phyloP scores from a whole-genome alignment of 2,329 filamentous ascomycete genomes.

The Colletotrichum spinosum region DNA sequence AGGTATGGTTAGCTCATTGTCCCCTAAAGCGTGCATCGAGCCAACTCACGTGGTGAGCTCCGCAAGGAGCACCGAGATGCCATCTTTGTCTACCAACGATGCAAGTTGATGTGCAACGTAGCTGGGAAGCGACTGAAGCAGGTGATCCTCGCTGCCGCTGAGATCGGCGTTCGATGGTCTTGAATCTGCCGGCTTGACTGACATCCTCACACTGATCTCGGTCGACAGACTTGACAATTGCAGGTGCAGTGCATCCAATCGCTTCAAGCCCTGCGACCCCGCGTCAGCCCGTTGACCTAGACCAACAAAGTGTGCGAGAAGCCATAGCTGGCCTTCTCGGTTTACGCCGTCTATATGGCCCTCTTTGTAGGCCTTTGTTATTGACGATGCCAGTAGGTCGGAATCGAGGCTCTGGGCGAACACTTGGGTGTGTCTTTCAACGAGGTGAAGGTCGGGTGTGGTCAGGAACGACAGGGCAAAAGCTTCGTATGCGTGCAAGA shows the following conservation, averaged over 20 bases:
- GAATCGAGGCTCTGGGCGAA: slow-evolving; percentile 54
- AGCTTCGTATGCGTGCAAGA: slow-evolving; percentile 46
- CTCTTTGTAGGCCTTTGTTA: slow-evolving; percentile 51
- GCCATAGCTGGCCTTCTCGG: slow-evolving; percentile 66
- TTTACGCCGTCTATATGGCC: slow-evolving; percentile 42
- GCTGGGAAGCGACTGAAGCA: slow-evolving; percentile 53
- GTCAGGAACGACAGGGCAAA: slow-evolving; percentile 55
- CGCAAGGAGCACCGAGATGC: slow-evolving; percentile 72
- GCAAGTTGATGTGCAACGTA: slow-evolving; percentile 76
- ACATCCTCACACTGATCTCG: slow-evolving; percentile 62
- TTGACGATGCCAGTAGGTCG: slow-evolving; percentile 54
- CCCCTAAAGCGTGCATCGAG: no score
- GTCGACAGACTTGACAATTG: slow-evolving; percentile 64
- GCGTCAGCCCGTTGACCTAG: slow-evolving; percentile 57
- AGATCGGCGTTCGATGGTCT: slow-evolving; percentile 31
- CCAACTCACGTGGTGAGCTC: slow-evolving; percentile 33
- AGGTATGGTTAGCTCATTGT: slow-evolving; percentile 6
- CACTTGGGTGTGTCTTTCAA: slow-evolving; percentile 52
- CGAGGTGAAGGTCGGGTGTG: slow-evolving; percentile 48
- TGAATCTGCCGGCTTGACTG: slow-evolving; percentile 34
- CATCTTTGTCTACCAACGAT: slow-evolving; percentile 79
- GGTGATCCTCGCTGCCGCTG: slow-evolving; percentile 41
- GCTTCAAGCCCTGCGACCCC: slow-evolving; percentile 51
- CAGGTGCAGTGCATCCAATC: slow-evolving; percentile 64
- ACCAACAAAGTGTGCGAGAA: slow-evolving; percentile 75